Conservation (phyloP, 805 yeast species). For the Starmerella floris region DNA sequence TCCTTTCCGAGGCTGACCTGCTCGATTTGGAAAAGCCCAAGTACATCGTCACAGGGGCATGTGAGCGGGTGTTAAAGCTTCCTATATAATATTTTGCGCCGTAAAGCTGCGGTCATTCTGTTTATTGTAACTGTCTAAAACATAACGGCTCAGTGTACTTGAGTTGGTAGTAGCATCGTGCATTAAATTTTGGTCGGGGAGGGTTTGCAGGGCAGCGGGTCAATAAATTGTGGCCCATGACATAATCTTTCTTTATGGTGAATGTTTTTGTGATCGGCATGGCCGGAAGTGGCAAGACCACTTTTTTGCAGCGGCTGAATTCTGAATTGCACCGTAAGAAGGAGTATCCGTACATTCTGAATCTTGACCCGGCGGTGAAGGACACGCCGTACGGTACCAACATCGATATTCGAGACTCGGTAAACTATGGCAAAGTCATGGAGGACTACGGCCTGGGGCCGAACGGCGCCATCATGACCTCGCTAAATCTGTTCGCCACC, state of each 20-base stretch:
- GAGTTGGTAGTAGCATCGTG: not conserved
- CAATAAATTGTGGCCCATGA: too few relatives aligned
- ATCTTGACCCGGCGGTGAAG: conserved; percentile 91
- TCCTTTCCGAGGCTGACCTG: conserved; percentile 60
- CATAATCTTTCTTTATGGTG: conserved; percentile 11
- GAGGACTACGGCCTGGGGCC: conserved; percentile 89
- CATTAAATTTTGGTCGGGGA: too few relatives aligned
- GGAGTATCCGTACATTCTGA: conserved; percentile 75
- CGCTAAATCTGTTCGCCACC: conserved; percentile 80
- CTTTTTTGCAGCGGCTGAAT: conserved; percentile 89
- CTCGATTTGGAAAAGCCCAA: conserved; percentile 49
- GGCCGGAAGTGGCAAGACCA: conserved; percentile 89
- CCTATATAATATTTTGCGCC: conserved; percentile 6
- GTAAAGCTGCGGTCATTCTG: too few relatives aligned
- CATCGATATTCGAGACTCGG: conserved; percentile 91
- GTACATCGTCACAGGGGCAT: conserved; percentile 46
- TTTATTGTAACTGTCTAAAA: too few relatives aligned
- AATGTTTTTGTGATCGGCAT: conserved; percentile 35
- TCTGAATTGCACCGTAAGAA: conserved; percentile 61
- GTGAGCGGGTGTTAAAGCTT: conserved; percentile 35
- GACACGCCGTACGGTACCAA: conserved; percentile 89
- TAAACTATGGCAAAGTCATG: conserved; percentile 92
- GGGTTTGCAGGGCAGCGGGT: too few relatives aligned
- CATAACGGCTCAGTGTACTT: not conserved
- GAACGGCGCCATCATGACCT: conserved; percentile 95